Evolutionary conservation across 371 early-diverging fungal species (phyloP), one percentile per base, ranked within the genome.

Genomic region (Mucor lusitanicus): DNA sequence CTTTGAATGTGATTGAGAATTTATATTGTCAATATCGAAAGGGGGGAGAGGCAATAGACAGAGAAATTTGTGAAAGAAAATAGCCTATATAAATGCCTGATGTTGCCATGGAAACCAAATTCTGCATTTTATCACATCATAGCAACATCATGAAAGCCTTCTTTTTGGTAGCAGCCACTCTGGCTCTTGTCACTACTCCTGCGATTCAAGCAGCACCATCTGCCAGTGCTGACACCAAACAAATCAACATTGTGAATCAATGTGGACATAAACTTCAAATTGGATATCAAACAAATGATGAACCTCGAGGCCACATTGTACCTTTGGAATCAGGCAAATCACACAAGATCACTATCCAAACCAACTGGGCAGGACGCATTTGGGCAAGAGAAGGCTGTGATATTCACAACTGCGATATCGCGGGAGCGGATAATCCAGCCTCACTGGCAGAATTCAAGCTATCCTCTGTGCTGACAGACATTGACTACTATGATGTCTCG

Each of bases 361-460:
- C 61, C 23, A 33, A 64, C 25, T 78, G 81, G 78, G 76, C 68
- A 17, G 78, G 78, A 1, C 69, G 76, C 8, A 54, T 78, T 11
- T 81, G 77, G 81, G 77, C 77, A 33, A 74, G 75, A 53, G 65
- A 61, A 35, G 37, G 61, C 6, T 80, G 80, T 28, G 67, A 65
- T 42, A n/a, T 39, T 15, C 71, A 70, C 19, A 57, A 58, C 7
- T 73, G 75, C 48, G 68, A 65, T 25, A 37, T 71, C 11, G 78
- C 74, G 5, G 68, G 75, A 44, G 75, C 75, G 19, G 63, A 27
- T 7, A 69, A 74, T 44, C 79, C 79, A 25, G 79, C 72, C 11
- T 75, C 77, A 4, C 64, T 78, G 30, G 81, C 82, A n/a, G 82
- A 79, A 53, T 81, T 81, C 65, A 79, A 59, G 37, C 61, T 81